phyloP scores from a whole-genome alignment of 2,329 filamentous ascomycete species.

The Fusarium pseudoanthophilum region DNA sequence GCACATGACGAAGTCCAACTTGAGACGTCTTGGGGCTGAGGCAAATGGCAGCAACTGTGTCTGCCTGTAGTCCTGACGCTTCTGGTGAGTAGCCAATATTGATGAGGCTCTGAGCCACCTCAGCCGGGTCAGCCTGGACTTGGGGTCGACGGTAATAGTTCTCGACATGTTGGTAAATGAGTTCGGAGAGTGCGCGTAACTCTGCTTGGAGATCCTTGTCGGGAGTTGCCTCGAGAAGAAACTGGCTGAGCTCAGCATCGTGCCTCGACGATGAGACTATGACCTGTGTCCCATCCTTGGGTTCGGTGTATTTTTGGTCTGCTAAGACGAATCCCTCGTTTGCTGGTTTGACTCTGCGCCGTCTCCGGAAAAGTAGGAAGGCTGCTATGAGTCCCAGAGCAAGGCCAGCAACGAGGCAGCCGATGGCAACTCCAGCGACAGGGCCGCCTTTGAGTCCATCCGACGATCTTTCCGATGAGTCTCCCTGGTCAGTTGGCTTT shows the following conservation, averaged over 20 bases:
- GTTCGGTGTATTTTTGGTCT: not conserved
- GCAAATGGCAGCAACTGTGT: conserved; percentile 45
- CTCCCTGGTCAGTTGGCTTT: not conserved
- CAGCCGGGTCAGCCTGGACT: conserved; percentile 25
- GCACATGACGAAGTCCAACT: conserved; percentile 51
- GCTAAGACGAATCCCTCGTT: not conserved
- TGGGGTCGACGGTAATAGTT: conserved; percentile 51
- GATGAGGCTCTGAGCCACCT: conserved; percentile 40
- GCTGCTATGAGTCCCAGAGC: conserved; percentile 41
- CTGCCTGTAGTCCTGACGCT: conserved; percentile 16
- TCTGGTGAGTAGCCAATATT: conserved; percentile 43
- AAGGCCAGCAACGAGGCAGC: conserved; percentile 45
- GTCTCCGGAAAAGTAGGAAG: conserved; percentile 43
- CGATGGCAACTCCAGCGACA: conserved; percentile 47
- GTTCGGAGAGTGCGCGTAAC: conserved; percentile 47
- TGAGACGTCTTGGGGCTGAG: conserved; percentile 48
- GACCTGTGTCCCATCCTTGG: conserved; percentile 15
- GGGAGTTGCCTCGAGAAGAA: conserved; percentile 50
- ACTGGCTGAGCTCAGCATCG: conserved; percentile 48
- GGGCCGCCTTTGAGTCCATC: conserved; percentile 25
- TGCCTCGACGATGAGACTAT: conserved; percentile 19
- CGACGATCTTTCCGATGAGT: not conserved
- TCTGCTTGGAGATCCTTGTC: conserved; percentile 51
- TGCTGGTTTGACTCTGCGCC: not conserved
- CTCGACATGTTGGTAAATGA: conserved; percentile 55